Evolutionary conservation across 768 basidiomycete species (phyloP).

Genomic region (Tremella mesenterica): DNA sequence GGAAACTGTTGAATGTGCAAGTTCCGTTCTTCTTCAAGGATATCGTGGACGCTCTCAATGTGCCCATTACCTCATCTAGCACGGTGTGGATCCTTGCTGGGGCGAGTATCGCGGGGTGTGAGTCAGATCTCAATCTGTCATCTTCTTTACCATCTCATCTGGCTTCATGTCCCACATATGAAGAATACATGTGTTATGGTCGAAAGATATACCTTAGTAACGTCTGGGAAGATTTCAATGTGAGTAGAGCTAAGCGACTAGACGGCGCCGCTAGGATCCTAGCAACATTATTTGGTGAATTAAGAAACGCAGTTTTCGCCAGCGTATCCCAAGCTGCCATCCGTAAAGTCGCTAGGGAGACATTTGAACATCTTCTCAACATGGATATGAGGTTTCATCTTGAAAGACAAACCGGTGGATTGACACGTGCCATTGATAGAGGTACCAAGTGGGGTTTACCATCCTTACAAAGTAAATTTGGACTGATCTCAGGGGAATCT

Average conservation of each 20-base stretch:
- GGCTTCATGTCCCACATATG: not conserved
- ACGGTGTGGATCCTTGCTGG: conserved; percentile 90
- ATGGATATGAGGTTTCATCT: conserved; percentile 89
- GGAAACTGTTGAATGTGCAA: conserved; percentile 95
- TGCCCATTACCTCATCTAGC: conserved; percentile 61
- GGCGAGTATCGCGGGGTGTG: conserved; percentile 83
- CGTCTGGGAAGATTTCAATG: not conserved
- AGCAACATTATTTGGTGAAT: conserved; percentile 79
- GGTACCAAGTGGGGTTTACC: conserved; percentile 72
- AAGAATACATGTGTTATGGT: not conserved
- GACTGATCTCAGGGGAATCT: conserved; percentile 68
- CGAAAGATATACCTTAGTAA: not conserved
- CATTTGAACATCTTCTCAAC: conserved; percentile 84
- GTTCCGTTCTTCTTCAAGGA: conserved; percentile 94
- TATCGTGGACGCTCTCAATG: conserved; percentile 80
- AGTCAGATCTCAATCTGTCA: conserved; percentile 42
- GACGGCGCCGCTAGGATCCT: conserved; percentile 86
- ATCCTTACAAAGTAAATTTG: not conserved
- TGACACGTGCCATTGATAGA: conserved; percentile 91
- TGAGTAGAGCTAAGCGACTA: conserved; percentile 41
- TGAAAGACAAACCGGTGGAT: conserved; percentile 84
- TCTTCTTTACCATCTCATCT: not conserved
- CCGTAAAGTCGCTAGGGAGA: conserved; percentile 87
- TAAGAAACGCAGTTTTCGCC: conserved; percentile 92
- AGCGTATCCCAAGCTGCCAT: conserved; percentile 91